Evolutionary conservation across 306 rosid genomes (phyloP).

Genomic region (Lathyrus aphaca): DNA sequence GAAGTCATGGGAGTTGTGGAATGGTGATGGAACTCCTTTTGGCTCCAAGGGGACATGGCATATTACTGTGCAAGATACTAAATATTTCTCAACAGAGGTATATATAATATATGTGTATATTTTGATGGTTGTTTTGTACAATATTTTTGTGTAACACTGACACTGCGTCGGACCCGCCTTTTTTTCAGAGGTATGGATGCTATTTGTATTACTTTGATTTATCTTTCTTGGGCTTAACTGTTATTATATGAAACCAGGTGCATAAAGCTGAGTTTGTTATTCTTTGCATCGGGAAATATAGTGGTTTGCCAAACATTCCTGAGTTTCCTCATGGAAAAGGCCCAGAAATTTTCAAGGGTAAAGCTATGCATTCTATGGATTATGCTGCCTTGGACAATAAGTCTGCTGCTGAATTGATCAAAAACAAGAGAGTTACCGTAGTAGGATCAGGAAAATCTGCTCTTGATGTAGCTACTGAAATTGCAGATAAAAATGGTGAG

Average conservation of each 20-base stretch:
- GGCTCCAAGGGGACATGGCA: slow-evolving; percentile 3
- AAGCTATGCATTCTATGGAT: not conserved
- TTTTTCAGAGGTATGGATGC: too few relatives aligned
- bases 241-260: not conserved
- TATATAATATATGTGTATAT: too few relatives aligned
- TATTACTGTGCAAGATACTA: slow-evolving; percentile 7
- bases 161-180: too few relatives aligned
- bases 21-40: not conserved
- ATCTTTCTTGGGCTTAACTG: too few relatives aligned
- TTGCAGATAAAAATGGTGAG: slow-evolving; percentile 56
- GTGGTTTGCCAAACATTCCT: not conserved
- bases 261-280: slow-evolving; percentile 16
- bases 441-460: not conserved
- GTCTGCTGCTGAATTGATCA: not conserved
- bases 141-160: too few relatives aligned
- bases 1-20: slow-evolving; percentile 19
- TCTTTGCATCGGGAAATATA: not conserved
- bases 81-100: not conserved
- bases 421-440: not conserved
- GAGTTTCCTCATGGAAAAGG: slow-evolving; percentile 4
- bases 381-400: not conserved
- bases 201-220: too few relatives aligned
- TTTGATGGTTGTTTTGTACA: too few relatives aligned
- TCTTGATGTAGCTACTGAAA: slow-evolving; percentile 55
- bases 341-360: not conserved